Conservation (phyloP, 2,329 filamentous ascomycete species). For the Colletotrichum sp. region DNA sequence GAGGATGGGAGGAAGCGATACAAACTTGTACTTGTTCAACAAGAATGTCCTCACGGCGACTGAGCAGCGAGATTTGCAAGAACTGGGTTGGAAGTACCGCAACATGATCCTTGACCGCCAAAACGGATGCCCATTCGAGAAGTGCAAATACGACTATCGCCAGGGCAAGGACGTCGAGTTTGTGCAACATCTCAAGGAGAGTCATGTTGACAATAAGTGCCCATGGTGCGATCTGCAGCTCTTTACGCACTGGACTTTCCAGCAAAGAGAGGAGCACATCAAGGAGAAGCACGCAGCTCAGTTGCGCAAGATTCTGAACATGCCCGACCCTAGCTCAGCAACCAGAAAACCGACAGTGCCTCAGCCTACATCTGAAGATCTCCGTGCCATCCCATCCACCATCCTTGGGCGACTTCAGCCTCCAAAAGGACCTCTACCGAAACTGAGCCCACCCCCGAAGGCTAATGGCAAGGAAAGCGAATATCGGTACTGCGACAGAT, state of each 20-base stretch:
- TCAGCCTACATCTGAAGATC: background rate
- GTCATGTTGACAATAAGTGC: slow-evolving; percentile 38
- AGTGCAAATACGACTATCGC: slow-evolving; percentile 39
- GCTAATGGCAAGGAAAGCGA: slow-evolving; percentile 16
- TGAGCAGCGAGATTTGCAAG: slow-evolving; percentile 42
- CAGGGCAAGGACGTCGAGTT: slow-evolving; percentile 32
- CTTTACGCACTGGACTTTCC: slow-evolving; percentile 31
- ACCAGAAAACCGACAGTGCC: background rate
- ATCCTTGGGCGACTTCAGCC: slow-evolving; percentile 1
- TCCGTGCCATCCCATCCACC: background rate
- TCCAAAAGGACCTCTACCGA: background rate
- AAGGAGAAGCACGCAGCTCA: slow-evolving; percentile 29
- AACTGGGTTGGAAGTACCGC: slow-evolving; percentile 36
- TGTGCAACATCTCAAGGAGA: slow-evolving; percentile 37
- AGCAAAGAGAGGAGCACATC: slow-evolving; percentile 32
- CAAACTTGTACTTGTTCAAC: slow-evolving; percentile 37
- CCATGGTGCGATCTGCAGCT: slow-evolving; percentile 38
- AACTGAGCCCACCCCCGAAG: slow-evolving; percentile 3
- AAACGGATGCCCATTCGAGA: slow-evolving; percentile 40
- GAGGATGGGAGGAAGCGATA: slow-evolving; percentile 29
- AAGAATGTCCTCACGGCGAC: slow-evolving; percentile 43
- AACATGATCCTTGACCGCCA: slow-evolving; percentile 37
- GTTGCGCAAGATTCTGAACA: slow-evolving; percentile 12
- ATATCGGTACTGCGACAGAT: slow-evolving; percentile 27
- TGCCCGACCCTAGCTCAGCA: background rate